Percentiles rank a stretch among this genome's conserved stretches.
Evolutionary conservation across 345 rosid species (phyloP).

Genomic region (Barbarea vulgaris): DNA sequence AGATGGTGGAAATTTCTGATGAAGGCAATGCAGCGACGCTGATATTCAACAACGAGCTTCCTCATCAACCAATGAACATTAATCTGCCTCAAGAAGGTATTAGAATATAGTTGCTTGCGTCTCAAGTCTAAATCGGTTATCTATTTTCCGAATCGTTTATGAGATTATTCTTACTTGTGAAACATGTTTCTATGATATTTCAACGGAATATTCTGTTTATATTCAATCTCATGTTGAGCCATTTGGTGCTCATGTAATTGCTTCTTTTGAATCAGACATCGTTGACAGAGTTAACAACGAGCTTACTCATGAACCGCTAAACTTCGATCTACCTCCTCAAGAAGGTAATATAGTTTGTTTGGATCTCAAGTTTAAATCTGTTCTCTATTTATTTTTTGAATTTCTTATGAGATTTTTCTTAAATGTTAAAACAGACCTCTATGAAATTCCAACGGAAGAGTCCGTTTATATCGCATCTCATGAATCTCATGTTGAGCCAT

Average conservation of each 20-base stretch:
- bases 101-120: neutral
- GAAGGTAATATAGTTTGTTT: too few species aligned
- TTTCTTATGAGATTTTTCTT: neutral
- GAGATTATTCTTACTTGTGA: neutral
- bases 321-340: too few species aligned
- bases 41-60: neutral
- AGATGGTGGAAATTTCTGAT: neutral
- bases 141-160: neutral
- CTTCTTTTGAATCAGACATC: too few species aligned
- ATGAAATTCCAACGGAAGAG: neutral
- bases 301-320: too few species aligned
- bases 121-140: slow-evolving; percentile 1
- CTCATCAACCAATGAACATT: neutral
- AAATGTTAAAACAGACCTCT: neutral
- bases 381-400: neutral
- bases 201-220: neutral
- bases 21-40: neutral
- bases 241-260: neutral
- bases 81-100: slow-evolving; percentile 20
- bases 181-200: neutral
- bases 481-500: slow-evolving; percentile 25
- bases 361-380: neutral
- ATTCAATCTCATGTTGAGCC: slow-evolving; percentile 30
- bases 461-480: neutral
- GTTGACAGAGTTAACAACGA: too few species aligned